Evolutionary conservation across 2,329 filamentous ascomycete species (phyloP), one percentile per base, ranked within the genome.

Genomic region (Elsinoe perseae): DNA sequence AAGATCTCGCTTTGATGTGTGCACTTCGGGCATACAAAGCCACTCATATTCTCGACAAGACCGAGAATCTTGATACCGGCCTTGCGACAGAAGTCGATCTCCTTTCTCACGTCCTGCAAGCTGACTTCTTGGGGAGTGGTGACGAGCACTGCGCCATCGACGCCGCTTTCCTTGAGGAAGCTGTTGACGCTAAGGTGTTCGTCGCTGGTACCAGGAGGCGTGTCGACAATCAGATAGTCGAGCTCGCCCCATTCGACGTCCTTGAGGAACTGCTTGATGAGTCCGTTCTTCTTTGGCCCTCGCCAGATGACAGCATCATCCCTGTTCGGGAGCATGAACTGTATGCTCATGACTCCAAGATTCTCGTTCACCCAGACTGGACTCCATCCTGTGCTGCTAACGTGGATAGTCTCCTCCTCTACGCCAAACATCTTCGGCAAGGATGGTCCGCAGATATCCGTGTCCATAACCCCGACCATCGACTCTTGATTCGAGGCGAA

Each of bases 341-440:
- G 93, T 61, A 98, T 89, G 66, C 87, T 93, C 92, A 98, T 97
- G 52, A 95, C 89, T 1, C 86, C 88, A 2, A 98, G 77, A 65
- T 97, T 98, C 64, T 97, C 93, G 64, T 85, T 81, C 14, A 95
- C 91, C 88, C 91, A 97, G 12, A 97, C 92, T 0, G 93, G 93
- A 67, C 86, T 89, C 93, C 91, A 96, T 1, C 93, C 93, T 1
- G 85, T 82, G 54, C 82, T 86, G 67, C 85, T 93, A 54, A 95
- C 83, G 69, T 98, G 93, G 54, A 98, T 93, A 1, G 87, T 95
- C 73, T 98, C 92, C 23, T 83, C 76, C 71, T 96, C 91, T 1
- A 96, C 92, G 30, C 93, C 93, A 85, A 98, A 91, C 92, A 98
- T 97, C 75, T 96, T 96, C 18, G 93, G 93, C 65, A 98, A 96